phyloP scores from a whole-genome alignment of 179 eudicot species.

The Silene coronaria region DNA sequence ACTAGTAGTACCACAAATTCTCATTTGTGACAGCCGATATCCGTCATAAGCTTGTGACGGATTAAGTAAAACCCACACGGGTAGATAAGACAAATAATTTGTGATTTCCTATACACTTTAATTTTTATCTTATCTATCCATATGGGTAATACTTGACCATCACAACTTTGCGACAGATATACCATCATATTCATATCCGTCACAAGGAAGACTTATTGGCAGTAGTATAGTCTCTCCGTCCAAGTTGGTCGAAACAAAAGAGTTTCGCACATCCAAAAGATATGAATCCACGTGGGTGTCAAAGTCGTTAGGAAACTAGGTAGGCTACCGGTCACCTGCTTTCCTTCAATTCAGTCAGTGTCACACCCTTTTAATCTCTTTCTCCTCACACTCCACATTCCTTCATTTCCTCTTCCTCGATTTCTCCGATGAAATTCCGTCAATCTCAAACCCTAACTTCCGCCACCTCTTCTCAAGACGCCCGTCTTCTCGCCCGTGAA shows the following conservation, averaged over 20 bases:
- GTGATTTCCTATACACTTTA: too few species aligned
- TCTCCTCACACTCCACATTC: background rate
- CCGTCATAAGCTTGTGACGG: too few species aligned
- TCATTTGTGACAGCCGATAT: too few species aligned
- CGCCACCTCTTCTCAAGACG: slow-evolving; percentile 42
- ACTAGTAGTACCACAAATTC: too few species aligned
- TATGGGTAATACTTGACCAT: too few species aligned
- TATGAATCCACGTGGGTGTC: slow-evolving; percentile 13
- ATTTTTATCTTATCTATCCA: too few species aligned
- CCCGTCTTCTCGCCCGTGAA: slow-evolving; percentile 64
- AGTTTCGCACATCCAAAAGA: background rate
- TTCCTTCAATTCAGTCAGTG: background rate
- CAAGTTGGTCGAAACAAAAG: background rate
- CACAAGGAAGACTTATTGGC: too few species aligned
- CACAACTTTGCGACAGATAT: too few species aligned
- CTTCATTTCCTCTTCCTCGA: slow-evolving; percentile 10
- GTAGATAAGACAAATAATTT: too few species aligned
- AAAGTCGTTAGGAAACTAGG: slow-evolving; percentile 20
- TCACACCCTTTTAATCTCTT: background rate
- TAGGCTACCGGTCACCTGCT: slow-evolving; percentile 22
- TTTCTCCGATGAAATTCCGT: slow-evolving; percentile 39
- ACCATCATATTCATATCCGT: too few species aligned
- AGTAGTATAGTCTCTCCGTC: too few species aligned
- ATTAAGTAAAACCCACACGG: too few species aligned
- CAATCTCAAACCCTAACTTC: slow-evolving; percentile 35